phyloP scores from a whole-genome alignment of 2,329 filamentous ascomycete species.

The Colletotrichum euphorbiae region DNA sequence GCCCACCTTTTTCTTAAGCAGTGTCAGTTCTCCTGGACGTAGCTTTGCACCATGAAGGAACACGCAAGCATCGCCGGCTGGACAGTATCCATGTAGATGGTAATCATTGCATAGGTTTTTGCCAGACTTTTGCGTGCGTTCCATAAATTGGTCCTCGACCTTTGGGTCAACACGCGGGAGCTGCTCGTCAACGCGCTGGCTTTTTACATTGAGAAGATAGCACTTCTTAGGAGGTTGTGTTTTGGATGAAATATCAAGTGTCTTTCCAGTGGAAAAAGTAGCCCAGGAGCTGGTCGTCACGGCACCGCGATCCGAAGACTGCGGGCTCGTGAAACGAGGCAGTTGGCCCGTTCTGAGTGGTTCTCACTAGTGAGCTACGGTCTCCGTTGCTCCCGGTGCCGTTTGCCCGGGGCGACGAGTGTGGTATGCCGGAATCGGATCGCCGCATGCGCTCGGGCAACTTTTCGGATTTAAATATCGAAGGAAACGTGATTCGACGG shows the following conservation, averaged over 20 bases:
- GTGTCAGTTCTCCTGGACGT: background rate
- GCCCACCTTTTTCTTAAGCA: background rate
- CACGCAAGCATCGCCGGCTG: background rate
- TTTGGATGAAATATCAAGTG: background rate
- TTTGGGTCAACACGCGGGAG: constrained; percentile 41
- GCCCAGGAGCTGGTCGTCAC: background rate
- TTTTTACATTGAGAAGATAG: constrained; percentile 45
- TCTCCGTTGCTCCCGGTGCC: background rate
- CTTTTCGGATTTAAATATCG: constrained; percentile 47
- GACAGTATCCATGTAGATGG: constrained; percentile 39
- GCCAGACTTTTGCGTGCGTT: constrained; percentile 13
- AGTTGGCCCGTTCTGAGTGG: background rate
- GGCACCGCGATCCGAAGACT: background rate
- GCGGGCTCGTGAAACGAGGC: background rate
- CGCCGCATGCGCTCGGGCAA: constrained; percentile 10
- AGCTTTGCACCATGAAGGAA: background rate
- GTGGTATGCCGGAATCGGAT: background rate
- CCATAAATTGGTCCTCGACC: constrained; percentile 38
- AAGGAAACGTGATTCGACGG: constrained; percentile 42
- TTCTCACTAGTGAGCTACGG: background rate
- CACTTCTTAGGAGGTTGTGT: constrained; percentile 29
- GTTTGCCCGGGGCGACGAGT: constrained; percentile 2
- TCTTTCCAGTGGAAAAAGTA: background rate
- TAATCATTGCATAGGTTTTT: constrained; percentile 41
- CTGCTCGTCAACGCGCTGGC: constrained; percentile 46